These are phyloP conservation scores for Alternaria sp. DNA, from an alignment of 2,329 filamentous ascomycete genomes.

Conservation along the genomic window DNA sequence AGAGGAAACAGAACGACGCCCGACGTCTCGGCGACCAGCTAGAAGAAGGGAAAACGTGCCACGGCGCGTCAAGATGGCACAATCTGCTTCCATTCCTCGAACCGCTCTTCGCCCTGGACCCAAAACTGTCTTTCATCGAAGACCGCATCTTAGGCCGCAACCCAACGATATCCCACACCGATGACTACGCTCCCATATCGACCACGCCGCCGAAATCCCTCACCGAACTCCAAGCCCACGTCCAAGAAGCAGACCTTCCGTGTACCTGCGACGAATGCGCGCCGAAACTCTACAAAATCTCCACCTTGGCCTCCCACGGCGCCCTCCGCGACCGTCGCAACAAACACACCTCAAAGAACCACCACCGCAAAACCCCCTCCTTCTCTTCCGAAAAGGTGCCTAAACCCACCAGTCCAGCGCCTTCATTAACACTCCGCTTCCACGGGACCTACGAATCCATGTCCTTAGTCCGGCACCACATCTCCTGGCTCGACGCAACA, in stretches of 20 bases:
- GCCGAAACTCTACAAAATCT: conserved; percentile 18
- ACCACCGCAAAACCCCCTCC: neutral
- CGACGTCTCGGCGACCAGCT: neutral
- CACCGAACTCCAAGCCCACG: conserved; percentile 4
- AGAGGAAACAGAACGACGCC: neutral
- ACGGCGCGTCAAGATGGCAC: conserved; percentile 17
- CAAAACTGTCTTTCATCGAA: conserved; percentile 18
- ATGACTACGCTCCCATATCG: neutral
- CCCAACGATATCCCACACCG: neutral
- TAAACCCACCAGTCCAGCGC: neutral
- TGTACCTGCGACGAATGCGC: conserved; percentile 23
- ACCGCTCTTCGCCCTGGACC: conserved; percentile 19
- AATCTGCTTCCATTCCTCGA: conserved; percentile 22
- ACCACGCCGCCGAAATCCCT: conserved; percentile 3
- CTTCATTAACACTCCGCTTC: conserved; percentile 7
- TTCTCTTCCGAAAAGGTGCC: neutral
- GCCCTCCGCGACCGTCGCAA: conserved; percentile 2
- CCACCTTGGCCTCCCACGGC: conserved; percentile 12
- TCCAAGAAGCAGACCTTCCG: conserved; percentile 2
- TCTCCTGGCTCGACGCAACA: conserved; percentile 18
- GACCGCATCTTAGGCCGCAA: conserved; percentile 18
- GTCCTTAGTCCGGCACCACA: conserved; percentile 20
- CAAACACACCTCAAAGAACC: neutral
- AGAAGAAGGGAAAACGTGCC: conserved; percentile 6
- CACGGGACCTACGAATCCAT: conserved; percentile 25